Percentiles rank a stretch among this genome's conserved stretches.
phyloP scores from a whole-genome alignment of 2,329 filamentous ascomycete genomes.

The Nannizziopsis barbatae region DNA sequence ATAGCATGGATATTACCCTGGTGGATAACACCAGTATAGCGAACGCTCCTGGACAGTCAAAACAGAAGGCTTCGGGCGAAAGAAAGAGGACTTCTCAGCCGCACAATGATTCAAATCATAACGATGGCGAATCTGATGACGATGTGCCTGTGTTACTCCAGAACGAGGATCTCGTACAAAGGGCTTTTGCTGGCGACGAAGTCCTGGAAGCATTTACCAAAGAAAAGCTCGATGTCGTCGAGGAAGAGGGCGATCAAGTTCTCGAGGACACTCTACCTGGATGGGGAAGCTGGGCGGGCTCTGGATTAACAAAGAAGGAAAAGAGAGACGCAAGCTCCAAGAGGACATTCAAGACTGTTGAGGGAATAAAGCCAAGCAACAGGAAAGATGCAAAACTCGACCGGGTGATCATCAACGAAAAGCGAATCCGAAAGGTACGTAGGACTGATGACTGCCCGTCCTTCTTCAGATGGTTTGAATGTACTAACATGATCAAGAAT shows the following conservation, averaged over 20 bases:
- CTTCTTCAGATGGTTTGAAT: conserved; percentile 2
- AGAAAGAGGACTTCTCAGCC: conserved; percentile 13
- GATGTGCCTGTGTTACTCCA: conserved; percentile 35
- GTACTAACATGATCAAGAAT: conserved; percentile 45
- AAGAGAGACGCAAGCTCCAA: conserved; percentile 44
- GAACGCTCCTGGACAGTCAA: conserved; percentile 8
- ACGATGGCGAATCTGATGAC: conserved; percentile 38
- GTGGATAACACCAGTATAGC: conserved; percentile 13
- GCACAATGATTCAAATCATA: conserved; percentile 15
- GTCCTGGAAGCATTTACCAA: conserved; percentile 67
- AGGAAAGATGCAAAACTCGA: conserved; percentile 74
- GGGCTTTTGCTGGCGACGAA: conserved; percentile 80
- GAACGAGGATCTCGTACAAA: conserved; percentile 59
- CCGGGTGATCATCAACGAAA: conserved; percentile 86
- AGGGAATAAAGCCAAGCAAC: conserved; percentile 64
- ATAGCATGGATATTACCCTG: conserved; percentile 13
- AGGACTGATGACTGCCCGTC: background rate
- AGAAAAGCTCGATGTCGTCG: conserved; percentile 62
- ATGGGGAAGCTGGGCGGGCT: conserved; percentile 87
- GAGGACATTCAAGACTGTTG: conserved; percentile 39
- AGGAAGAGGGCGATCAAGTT: conserved; percentile 72
- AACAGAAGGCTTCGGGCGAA: conserved; percentile 12
- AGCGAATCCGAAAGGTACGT: conserved; percentile 69
- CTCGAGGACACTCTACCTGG: conserved; percentile 79
- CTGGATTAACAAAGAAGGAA: conserved; percentile 62